Percentiles rank a stretch among this genome's conserved stretches.
phyloP scores from a whole-genome alignment of 345 rosid genomes.

The Euclidium syriacum region DNA sequence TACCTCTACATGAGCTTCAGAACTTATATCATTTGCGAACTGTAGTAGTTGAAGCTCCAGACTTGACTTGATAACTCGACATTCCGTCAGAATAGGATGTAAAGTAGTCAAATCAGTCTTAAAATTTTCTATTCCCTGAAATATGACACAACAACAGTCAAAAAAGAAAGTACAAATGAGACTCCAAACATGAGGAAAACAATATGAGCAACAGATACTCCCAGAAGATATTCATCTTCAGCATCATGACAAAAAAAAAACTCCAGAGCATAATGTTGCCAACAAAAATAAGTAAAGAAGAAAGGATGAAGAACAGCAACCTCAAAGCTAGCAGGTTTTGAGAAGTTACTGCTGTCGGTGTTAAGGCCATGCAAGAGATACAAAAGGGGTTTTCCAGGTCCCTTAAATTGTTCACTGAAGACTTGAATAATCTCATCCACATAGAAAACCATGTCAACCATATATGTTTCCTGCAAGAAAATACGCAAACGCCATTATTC shows the following conservation, averaged over 20 bases:
- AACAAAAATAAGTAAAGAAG: conserved; percentile 7
- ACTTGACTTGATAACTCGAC: conserved; percentile 78
- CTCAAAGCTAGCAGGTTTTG: conserved; percentile 84
- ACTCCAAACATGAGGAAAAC: background rate
- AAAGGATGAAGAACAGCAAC: conserved; percentile 31
- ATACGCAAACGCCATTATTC: background rate
- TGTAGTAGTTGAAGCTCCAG: conserved; percentile 81
- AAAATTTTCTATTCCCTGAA: conserved; percentile 72
- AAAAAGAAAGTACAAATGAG: background rate
- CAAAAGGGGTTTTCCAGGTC: conserved; percentile 53
- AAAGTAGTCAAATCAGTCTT: conserved; percentile 59
- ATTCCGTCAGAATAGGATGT: conserved; percentile 91
- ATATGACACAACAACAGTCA: conserved; percentile 1
- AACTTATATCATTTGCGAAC: conserved; percentile 94
- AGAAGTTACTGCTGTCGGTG: conserved; percentile 74
- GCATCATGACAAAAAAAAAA: conserved; percentile 8
- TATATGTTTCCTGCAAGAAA: conserved; percentile 62
- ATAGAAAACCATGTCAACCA: conserved; percentile 58
- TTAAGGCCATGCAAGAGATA: conserved; percentile 85
- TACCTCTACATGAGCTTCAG: conserved; percentile 96
- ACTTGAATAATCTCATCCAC: conserved; percentile 64
- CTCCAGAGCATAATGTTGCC: background rate
- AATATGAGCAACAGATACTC: conserved; percentile 2
- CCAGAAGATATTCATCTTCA: conserved; percentile 2
- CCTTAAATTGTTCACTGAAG: conserved; percentile 45